Base-by-base conservation (phyloP, 2,329 filamentous ascomycete species). In the Pseudomassariella vexata region DNA sequence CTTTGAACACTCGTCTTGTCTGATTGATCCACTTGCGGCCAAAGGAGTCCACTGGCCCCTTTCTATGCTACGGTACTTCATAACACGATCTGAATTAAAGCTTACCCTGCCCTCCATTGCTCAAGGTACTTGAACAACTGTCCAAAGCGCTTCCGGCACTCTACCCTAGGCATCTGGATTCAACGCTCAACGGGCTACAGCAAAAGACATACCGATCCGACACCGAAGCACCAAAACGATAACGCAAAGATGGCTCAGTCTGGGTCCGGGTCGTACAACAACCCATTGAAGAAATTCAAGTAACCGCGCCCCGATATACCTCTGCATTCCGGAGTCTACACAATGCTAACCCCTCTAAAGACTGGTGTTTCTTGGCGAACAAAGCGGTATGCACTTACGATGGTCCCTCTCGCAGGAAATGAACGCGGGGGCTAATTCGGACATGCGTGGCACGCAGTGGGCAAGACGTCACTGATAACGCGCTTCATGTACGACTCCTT, bases 401-500 rank as follows among this genome's bases (percentile, higher is more conserved):
- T 32, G 8, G 31, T 29, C 9, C 10, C 18, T 25, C 14, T 28
- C 12, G 11, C 12, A 9, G 21, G 30, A 25, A 23, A 21, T 25
- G 20, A 28, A 7, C 9, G n/a, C 31, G 18, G 9, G 24, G 16
- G 17, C 24, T n/a, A 21, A 15, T 9, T 24, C 25, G 36, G 24
- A 32, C 30, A 24, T 24, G 34, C 29, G 36, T 36, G 29, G 26
- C n/a, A 24, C 17, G 28, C 59, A 96, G 92, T 98, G 52, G 92
- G 92, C 58, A 98, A 98, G 70, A 98, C 92, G 19, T 98, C 92
- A 41, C 69, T 98, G 51, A 98, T 98, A 60, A 98, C 92, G 46
- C 82, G 92, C 45, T 98, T 98, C 73, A 98, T 98, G 92, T 98
- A 98, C 73, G 92, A 98, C 65, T 96, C 92, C 28, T 98, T 98